Percentiles rank a stretch among this genome's conserved stretches.
These are phyloP conservation scores for Paramyrothecium sp. DNA, from an alignment of 2,329 filamentous ascomycete species.

Conservation along the genomic window DNA sequence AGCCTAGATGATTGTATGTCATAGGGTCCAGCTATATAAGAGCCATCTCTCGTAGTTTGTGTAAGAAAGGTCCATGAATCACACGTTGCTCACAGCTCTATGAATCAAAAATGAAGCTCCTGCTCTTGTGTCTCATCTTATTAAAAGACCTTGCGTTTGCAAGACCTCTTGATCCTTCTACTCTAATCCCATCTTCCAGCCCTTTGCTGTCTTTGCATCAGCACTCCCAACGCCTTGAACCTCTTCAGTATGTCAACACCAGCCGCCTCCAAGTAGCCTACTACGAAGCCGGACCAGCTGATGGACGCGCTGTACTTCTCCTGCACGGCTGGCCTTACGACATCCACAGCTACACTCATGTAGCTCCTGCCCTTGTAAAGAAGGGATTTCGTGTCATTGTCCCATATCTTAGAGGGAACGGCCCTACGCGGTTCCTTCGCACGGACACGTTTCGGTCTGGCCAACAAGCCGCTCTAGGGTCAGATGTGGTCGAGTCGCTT, in stretches of 20 bases:
- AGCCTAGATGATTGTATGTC: no score
- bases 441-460: slow-evolving; percentile 17
- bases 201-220: no score
- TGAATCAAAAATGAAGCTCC: no score
- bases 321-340: slow-evolving; percentile 25
- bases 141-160: no score
- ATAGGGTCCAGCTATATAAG: no score
- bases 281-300: slow-evolving; percentile 12
- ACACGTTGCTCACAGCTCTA: no score
- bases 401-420: slow-evolving; percentile 23
- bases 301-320: slow-evolving; percentile 16
- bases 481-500: slow-evolving; percentile 21
- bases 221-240: not conserved
- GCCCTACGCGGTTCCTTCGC: slow-evolving; percentile 19
- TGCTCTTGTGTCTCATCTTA: no score
- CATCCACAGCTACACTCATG: slow-evolving; percentile 18
- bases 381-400: slow-evolving; percentile 22
- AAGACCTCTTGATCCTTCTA: no score
- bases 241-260: not conserved
- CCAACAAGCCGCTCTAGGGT: slow-evolving; percentile 22
- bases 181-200: no score
- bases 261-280: slow-evolving; percentile 11
- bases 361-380: slow-evolving; percentile 14
- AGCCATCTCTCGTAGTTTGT: no score
- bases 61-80: no score